A percentile compares a stretch with the other conserved stretches of the same genome.
Evolutionary conservation across 2,329 filamentous ascomycete species (phyloP).

Genomic region (Arthrobotrys megalospora): DNA sequence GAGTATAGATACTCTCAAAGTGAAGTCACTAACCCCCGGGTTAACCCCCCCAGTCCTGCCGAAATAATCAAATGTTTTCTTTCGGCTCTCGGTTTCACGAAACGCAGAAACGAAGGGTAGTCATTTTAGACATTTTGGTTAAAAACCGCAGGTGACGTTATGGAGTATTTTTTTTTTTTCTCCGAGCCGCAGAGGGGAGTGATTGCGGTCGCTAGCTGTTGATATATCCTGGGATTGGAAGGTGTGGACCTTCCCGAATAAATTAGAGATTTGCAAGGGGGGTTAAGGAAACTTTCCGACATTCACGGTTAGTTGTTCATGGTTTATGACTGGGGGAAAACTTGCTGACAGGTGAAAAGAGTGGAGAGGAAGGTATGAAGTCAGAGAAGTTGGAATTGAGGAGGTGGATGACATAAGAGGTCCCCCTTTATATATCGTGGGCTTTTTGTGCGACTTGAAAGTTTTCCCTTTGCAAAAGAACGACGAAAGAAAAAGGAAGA

Average conservation of each 20-base stretch:
- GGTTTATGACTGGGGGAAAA: background rate
- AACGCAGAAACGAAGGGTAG: background rate
- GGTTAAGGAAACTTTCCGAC: slow-evolving; percentile 12
- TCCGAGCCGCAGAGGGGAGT: slow-evolving; percentile 19
- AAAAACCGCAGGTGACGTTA: slow-evolving; percentile 41
- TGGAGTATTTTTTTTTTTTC: slow-evolving; percentile 9
- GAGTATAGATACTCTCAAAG: background rate
- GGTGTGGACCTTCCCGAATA: slow-evolving; percentile 7
- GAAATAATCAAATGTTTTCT: slow-evolving; percentile 38
- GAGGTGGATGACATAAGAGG: slow-evolving; percentile 2
- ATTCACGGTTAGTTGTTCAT: background rate
- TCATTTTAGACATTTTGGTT: background rate
- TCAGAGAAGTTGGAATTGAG: slow-evolving; percentile 1
- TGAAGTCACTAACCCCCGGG: background rate
- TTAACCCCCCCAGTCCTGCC: background rate
- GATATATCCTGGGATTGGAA: slow-evolving; percentile 3
- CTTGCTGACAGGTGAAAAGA: slow-evolving; percentile 3
- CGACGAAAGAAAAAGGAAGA: too few species aligned
- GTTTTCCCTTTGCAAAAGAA: background rate
- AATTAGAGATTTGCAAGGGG: background rate
- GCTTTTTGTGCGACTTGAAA: slow-evolving; percentile 6
- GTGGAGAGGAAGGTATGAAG: slow-evolving; percentile 4
- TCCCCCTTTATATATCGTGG: background rate
- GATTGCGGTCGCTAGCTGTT: background rate
- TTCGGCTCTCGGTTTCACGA: slow-evolving; percentile 44